Conservation (phyloP, 345 rosid genomes). For the Syzygium aqueum region DNA sequence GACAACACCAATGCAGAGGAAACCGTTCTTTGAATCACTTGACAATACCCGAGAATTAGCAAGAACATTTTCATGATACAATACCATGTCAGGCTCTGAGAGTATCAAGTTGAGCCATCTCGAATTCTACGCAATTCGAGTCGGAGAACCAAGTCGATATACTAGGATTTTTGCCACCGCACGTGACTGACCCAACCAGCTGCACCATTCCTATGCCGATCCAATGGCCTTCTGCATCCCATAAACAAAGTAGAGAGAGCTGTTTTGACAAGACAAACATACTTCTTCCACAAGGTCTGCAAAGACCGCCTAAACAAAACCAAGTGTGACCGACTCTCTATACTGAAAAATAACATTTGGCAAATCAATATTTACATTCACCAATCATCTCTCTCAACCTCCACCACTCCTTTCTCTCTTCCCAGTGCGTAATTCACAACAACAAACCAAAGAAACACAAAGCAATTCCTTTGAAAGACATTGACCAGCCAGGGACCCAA, state of each 20-base stretch:
- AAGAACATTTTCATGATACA: background rate
- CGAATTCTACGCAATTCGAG: background rate
- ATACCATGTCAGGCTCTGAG: background rate
- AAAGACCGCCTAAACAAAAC: background rate
- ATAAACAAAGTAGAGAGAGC: background rate
- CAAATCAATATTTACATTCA: constrained; percentile 18
- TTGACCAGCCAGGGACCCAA: background rate
- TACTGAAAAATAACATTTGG: background rate
- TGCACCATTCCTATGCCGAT: background rate
- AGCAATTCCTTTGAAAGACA: background rate
- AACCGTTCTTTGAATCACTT: background rate
- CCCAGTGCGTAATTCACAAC: background rate
- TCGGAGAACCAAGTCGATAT: background rate
- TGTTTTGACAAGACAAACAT: background rate
- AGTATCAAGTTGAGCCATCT: background rate
- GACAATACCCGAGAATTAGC: background rate
- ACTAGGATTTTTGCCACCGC: background rate
- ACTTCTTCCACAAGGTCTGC: background rate
- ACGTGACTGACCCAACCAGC: background rate
- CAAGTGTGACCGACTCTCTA: background rate
- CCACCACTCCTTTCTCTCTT: background rate
- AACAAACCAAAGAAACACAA: background rate
- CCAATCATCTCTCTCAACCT: background rate
- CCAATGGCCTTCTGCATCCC: background rate
- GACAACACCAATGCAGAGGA: background rate